Conservation (phyloP, 495 filamentous ascomycete species). For the Aspergillus taichungensis region DNA sequence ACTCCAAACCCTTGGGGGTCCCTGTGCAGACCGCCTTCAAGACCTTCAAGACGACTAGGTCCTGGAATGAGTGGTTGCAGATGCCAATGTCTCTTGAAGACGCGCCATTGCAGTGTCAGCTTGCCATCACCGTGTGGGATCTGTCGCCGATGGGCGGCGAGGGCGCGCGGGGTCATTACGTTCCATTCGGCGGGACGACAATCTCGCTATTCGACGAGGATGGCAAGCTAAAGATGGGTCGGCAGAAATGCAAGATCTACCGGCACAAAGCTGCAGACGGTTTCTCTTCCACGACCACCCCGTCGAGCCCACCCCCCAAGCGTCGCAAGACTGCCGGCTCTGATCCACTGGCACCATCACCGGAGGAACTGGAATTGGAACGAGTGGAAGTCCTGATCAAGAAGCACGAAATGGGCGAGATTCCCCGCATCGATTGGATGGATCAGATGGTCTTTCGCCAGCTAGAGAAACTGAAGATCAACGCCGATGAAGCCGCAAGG, state of each 20-base stretch:
- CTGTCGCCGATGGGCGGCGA: slow-evolving; percentile 66
- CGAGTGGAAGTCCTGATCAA: slow-evolving; percentile 83
- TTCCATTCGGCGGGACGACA: slow-evolving; percentile 93
- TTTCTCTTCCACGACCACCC: slow-evolving; percentile 70
- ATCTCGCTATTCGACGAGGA: slow-evolving; percentile 84
- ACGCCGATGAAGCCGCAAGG: slow-evolving; percentile 39
- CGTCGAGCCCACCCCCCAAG: slow-evolving; percentile 45
- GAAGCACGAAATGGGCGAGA: slow-evolving; percentile 96
- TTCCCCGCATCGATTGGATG: slow-evolving; percentile 86
- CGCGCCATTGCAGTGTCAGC: slow-evolving; percentile 65
- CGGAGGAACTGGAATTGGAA: slow-evolving; percentile 66
- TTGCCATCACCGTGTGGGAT: slow-evolving; percentile 96
- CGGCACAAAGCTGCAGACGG: slow-evolving; percentile 80
- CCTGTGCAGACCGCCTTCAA: slow-evolving; percentile 89
- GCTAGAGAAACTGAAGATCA: slow-evolving; percentile 64
- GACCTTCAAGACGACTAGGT: slow-evolving; percentile 67
- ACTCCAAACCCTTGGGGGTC: slow-evolving; percentile 88
- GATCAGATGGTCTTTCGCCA: slow-evolving; percentile 86
- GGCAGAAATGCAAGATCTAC: slow-evolving; percentile 84
- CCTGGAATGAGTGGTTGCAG: slow-evolving; percentile 94
- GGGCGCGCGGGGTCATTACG: slow-evolving; percentile 58
- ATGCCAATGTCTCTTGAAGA: slow-evolving; percentile 76
- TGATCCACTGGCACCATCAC: slow-evolving; percentile 35
- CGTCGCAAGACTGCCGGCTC: slow-evolving; percentile 40
- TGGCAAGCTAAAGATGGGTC: slow-evolving; percentile 78